phyloP scores from a whole-genome alignment of 768 basidiomycete genomes.

The Butyriboletus loyo region DNA sequence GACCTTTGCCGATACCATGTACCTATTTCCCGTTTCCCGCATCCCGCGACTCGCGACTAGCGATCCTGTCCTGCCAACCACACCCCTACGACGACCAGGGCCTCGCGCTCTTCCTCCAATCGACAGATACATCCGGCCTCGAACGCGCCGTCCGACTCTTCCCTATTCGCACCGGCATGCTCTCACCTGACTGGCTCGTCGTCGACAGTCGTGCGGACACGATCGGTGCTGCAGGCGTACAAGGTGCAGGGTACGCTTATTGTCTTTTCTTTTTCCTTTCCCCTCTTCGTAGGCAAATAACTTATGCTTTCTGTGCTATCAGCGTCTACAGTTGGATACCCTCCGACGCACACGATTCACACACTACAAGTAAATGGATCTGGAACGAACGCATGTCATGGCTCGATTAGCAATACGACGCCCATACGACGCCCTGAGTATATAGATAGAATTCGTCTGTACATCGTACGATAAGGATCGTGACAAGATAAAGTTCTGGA shows the following conservation, averaged over 20 bases:
- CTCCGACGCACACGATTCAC: conserved; percentile 15
- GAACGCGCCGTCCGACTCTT: conserved; percentile 73
- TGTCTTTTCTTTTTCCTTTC: too few relatives aligned
- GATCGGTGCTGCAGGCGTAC: conserved; percentile 68
- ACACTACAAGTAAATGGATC: conserved; percentile 36
- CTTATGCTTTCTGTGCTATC: not conserved
- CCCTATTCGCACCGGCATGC: conserved; percentile 78
- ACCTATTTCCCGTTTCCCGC: not conserved
- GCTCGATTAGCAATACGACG: conserved; percentile 38
- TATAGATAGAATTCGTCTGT: conserved; percentile 25
- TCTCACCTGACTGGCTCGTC: conserved; percentile 76
- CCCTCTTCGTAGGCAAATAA: too few relatives aligned
- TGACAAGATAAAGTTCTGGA: conserved; percentile 24
- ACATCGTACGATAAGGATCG: conserved; percentile 29
- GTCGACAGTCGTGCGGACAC: conserved; percentile 50
- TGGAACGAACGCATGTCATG: conserved; percentile 50
- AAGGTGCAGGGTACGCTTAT: conserved; percentile 67
- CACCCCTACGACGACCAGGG: conserved; percentile 25
- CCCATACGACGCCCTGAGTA: conserved; percentile 17
- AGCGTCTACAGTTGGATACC: conserved; percentile 24
- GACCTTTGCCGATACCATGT: not conserved
- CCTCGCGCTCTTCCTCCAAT: conserved; percentile 56
- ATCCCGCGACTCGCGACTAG: conserved; percentile 19
- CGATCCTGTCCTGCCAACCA: conserved; percentile 57
- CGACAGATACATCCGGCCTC: conserved; percentile 52